A percentile compares a stretch with the other conserved stretches of the same genome.
Evolutionary conservation across 2,329 filamentous ascomycete species (phyloP).

Genomic region (Alternaria ethzedia): DNA sequence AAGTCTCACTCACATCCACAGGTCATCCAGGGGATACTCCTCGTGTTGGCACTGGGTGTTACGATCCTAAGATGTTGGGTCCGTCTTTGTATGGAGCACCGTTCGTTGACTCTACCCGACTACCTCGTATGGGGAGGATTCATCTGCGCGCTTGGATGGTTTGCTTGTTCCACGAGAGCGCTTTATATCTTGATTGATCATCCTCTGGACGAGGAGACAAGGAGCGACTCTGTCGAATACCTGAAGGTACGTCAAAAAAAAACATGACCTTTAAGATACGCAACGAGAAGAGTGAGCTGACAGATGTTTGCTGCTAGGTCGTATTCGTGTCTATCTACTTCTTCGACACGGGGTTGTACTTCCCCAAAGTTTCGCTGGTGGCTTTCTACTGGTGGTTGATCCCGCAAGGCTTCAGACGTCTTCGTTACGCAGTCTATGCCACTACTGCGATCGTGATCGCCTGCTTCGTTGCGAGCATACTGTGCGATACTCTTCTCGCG

Average conservation of each 20-base stretch:
- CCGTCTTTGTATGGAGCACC: conserved; percentile 19
- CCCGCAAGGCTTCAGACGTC: conserved; percentile 23
- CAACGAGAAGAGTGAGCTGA: neutral
- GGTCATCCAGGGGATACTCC: conserved; percentile 21
- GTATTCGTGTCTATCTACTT: conserved; percentile 27
- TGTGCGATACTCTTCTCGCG: conserved; percentile 22
- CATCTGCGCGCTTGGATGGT: conserved; percentile 26
- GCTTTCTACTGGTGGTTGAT: conserved; percentile 36
- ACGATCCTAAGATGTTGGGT: conserved; percentile 27
- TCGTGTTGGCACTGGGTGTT: conserved; percentile 20
- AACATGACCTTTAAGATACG: neutral
- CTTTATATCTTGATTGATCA: conserved; percentile 23
- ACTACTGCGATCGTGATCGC: conserved; percentile 10
- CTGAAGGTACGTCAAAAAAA: conserved; percentile 9
- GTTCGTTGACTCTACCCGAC: conserved; percentile 22
- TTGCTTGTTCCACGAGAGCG: conserved; percentile 21
- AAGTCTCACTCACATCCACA: conserved; percentile 1
- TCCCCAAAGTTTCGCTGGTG: conserved; percentile 27
- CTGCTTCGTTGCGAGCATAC: conserved; percentile 19
- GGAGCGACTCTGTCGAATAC: conserved; percentile 25
- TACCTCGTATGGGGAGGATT: conserved; percentile 31
- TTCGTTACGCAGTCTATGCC: conserved; percentile 24
- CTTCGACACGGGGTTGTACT: conserved; percentile 30
- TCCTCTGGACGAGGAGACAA: conserved; percentile 18
- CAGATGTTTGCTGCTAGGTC: conserved; percentile 6